A percentile compares a stretch with the other conserved stretches of the same genome.
phyloP scores from a whole-genome alignment of 495 filamentous ascomycete species.

The Penicillium robsamsonii region DNA sequence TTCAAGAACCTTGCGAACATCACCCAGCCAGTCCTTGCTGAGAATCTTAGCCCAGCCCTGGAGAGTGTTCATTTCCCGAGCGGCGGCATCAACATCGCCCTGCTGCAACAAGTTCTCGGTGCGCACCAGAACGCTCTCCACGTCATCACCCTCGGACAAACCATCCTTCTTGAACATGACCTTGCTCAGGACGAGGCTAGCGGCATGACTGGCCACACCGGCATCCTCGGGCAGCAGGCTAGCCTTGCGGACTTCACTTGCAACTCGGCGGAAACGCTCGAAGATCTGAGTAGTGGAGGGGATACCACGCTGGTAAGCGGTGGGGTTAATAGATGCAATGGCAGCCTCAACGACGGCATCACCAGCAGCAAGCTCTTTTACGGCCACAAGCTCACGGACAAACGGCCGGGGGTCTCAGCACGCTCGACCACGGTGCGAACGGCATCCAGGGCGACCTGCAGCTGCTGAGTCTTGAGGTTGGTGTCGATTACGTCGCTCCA shows the following conservation, averaged over 20 bases:
- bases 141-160: constrained; percentile 83
- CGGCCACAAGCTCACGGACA: constrained; percentile 81
- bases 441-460: constrained; percentile 91
- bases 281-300: constrained; percentile 79
- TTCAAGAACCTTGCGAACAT: constrained; percentile 85
- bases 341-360: constrained; percentile 85
- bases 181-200: constrained; percentile 83
- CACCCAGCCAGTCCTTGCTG: constrained; percentile 86
- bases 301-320: constrained; percentile 89
- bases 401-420: constrained; percentile 74
- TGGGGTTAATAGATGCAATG: constrained; percentile 89
- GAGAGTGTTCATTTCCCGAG: constrained; percentile 90
- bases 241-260: constrained; percentile 89
- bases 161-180: constrained; percentile 91
- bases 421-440: constrained; percentile 79
- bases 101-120: constrained; percentile 88
- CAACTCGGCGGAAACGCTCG: constrained; percentile 94
- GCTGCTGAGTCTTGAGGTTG: constrained; percentile 90
- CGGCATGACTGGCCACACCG: constrained; percentile 88
- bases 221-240: constrained; percentile 87
- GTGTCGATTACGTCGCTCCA: constrained; percentile 86
- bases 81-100: constrained; percentile 85
- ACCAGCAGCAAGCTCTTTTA: constrained; percentile 84
- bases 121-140: constrained; percentile 86
- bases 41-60: constrained; percentile 92